Evolutionary conservation across 2,329 filamentous ascomycete species (phyloP), one percentile per base, ranked within the genome.

Genomic region (Ophiostoma montium): DNA sequence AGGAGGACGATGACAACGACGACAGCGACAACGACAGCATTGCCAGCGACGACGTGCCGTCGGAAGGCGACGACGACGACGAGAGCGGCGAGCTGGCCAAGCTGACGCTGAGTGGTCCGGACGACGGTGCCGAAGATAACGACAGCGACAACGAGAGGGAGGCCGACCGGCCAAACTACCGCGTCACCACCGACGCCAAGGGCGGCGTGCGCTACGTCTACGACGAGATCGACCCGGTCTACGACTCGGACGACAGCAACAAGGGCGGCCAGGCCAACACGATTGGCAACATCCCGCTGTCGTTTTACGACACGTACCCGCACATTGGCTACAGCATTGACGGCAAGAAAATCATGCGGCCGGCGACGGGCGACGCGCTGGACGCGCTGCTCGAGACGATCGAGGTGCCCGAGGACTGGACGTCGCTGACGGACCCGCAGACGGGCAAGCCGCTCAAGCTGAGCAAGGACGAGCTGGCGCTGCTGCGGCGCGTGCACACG

Each of bases 241-340:
- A 98, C 67, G 92, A 96, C 61, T 95, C 89, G 2, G 94, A 98
- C 66, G 90, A 95, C 61, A 85, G 85, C 3, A 82, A 81, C 3
- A 79, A 84, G 53, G 83, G 78, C 50, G 83, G 78, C 50, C 78
- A 82, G 27, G 74, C 72, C 47, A 98, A 98, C 67, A 96, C 92
- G 0, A 95, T 98, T 59, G 94, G 92, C 57, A 75, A 96, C 62
- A 98, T 98, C 52, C 86, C 89, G 5, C 70, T 96, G 46, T 84
- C 85, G 3, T 96, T 95, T 67, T 98, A 98, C 70, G 92, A 98
- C 64, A 84, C 86, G 33, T 98, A 95, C 63, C 92, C 92, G 46
- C 92, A 98, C 63, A 95, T 98, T 62, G 92, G 92, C 52, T 98
- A 98, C 67, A 86, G 95, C 60, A 96, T 98, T 69, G 94, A 98